Base-by-base conservation (phyloP, 768 basidiomycete genomes). In the Rubroboletus pulcherrimus region DNA sequence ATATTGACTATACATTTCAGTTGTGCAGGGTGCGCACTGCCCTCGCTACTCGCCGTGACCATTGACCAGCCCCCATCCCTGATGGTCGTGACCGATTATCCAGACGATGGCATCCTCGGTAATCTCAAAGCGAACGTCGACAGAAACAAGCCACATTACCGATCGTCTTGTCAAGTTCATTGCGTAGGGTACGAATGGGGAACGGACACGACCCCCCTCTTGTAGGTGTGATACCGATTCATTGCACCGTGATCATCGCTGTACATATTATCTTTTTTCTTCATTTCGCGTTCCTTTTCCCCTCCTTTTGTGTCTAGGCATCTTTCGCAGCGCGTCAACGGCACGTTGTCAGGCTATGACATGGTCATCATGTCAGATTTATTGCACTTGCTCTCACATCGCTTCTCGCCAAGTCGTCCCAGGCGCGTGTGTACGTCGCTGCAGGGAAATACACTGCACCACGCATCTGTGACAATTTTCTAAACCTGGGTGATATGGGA, bases 361-460 rank as follows among this genome's bases (percentile, higher is more conserved):
- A 61, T 80, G 17, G 73, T 89, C 48, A 78, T 91, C 54, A 76
- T 87, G 45, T 89, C 86, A 3, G 87, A 91, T 71, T 75, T 91
- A 11, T 76, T 91, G 26, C 85, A 89, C 68, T 67, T 5, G 85
- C 86, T 7, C 66, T 85, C 19, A 62, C 62, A 0, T 62, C 72
- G 29, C 76, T 90, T 12, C 78, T 90, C 10, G 68, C 73, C 12
- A 77, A 66, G 41, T 65, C 71, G 1, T 47, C 68, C 7, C 57
- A 67, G 4, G 76, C 82, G 3, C 70, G 78, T 30, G 75, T 78
- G 0, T 84, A 86, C 63, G 75, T 88, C 39, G 83, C 85, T 1
- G 81, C 82, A 14, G 87, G 87, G 5, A 80, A 78, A 41, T 87
- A 87, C 66, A 87, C 88, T 1, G 72, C 64, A 5, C 57, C 76